A percentile compares a stretch with the other conserved stretches of the same genome.
phyloP scores from a whole-genome alignment of 768 basidiomycete genomes.

The Pilatotrama ljubarskyi region DNA sequence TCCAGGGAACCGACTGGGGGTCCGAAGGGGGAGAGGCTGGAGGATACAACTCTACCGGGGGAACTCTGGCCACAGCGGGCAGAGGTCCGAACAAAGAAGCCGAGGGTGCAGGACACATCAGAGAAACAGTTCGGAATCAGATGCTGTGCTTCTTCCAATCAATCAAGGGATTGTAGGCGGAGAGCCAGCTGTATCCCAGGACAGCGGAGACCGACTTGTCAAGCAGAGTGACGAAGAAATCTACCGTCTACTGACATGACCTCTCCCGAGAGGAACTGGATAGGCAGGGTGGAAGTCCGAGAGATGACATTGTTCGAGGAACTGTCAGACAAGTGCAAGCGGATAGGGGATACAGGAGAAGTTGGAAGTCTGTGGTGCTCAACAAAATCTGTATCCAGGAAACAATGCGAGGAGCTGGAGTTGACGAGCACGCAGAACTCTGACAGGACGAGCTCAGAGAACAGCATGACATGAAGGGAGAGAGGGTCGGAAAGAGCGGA shows the following conservation, averaged over 20 bases:
- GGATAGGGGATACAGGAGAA: background rate
- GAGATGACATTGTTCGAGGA: background rate
- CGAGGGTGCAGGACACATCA: background rate
- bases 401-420: slow-evolving; percentile 10
- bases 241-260: background rate
- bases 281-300: background rate
- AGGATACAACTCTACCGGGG: too few relatives aligned
- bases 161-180: slow-evolving; percentile 5
- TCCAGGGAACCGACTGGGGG: too few relatives aligned
- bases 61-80: too few relatives aligned
- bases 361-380: background rate
- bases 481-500: slow-evolving; percentile 4
- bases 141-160: slow-evolving; percentile 8
- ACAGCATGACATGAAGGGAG: background rate
- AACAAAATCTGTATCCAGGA: background rate
- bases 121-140: background rate
- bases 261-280: background rate
- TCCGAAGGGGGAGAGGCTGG: too few relatives aligned
- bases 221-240: background rate
- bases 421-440: background rate
- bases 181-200: slow-evolving; percentile 5
- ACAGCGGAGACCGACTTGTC: background rate
- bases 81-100: background rate
- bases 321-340: background rate
- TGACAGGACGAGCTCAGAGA: background rate